Evolutionary conservation across 208 protist species (phyloP).

Genomic region (Leishmania turanica): DNA sequence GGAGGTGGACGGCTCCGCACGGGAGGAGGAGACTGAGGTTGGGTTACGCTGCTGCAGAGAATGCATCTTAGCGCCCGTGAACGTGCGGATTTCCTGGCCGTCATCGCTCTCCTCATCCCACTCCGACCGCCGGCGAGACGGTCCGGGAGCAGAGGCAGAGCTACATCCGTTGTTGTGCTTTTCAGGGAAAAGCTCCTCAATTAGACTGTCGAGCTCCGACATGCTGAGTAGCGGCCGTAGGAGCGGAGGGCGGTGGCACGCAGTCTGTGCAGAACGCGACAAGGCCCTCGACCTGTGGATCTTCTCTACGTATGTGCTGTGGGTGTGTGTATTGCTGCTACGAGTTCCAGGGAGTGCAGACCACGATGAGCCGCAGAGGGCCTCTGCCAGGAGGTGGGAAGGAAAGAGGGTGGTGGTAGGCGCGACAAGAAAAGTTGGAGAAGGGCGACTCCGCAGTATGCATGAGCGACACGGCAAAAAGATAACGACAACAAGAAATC

Average conservation of each 20-base stretch:
- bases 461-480: too few relatives aligned
- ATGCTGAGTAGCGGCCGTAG: constrained; percentile 11
- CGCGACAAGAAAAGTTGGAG: not conserved
- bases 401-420: not conserved
- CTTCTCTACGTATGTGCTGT: not conserved
- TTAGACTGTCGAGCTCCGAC: constrained; percentile 64
- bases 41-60: not conserved
- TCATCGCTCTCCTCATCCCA: constrained; percentile 67
- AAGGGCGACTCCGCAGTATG: not conserved
- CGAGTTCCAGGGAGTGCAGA: not conserved
- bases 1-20: not conserved
- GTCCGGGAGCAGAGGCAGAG: not conserved
- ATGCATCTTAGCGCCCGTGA: not conserved
- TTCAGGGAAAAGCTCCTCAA: constrained; percentile 76
- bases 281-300: not conserved
- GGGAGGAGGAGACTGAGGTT: not conserved
- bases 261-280: not conserved
- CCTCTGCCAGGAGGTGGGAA: not conserved
- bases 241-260: not conserved
- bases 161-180: not conserved
- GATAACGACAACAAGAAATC: not conserved
- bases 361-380: not conserved
- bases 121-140: constrained; percentile 21
- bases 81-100: constrained; percentile 5
- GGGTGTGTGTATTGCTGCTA: not conserved